phyloP scores from a whole-genome alignment of 345 rosid genomes.

The thale cress (Arabidopsis thaliana) region TAIR10.1 NC_003076.8:24068001-24068500 shows the following conservation, averaged over 20 bases:
- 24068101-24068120: not conserved
- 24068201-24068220: not conserved
- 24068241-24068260: not conserved
- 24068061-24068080: conserved; percentile 3
- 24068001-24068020: conserved; percentile 31
- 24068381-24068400: not conserved
- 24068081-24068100: not conserved
- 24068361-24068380: not conserved
- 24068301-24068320: not conserved
- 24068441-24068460: not conserved
- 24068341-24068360: not conserved
- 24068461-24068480: not conserved
- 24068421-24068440: not conserved
- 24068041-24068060: conserved; percentile 16
- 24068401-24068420: not conserved
- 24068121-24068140: not conserved
- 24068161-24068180: not conserved
- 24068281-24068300: not conserved
- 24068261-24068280: not conserved
- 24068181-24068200: not conserved
- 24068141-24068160: not conserved
- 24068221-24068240: not conserved
- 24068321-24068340: not conserved
- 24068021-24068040: conserved; percentile 28
- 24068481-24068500: not conserved